These are phyloP conservation scores for Rhinocladiella mackenziei DNA, from an alignment of 2,329 filamentous ascomycete genomes.

Conservation along the genomic window DNA sequence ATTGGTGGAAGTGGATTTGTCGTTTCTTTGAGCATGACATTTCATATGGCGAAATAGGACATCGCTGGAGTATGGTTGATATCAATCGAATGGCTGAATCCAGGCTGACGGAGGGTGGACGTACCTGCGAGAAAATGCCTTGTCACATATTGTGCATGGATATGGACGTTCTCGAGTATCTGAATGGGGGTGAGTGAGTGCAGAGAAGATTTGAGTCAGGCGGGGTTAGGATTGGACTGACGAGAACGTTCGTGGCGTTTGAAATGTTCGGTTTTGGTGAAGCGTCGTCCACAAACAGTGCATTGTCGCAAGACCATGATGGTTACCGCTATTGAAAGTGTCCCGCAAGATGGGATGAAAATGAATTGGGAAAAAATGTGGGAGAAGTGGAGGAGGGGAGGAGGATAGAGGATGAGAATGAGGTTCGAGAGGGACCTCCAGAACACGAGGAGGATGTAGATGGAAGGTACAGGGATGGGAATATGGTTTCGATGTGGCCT, in stretches of 20 bases:
- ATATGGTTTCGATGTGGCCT: too few relatives aligned
- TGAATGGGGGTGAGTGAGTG: constrained; percentile 25
- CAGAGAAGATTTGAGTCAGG: constrained; percentile 20
- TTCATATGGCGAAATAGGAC: constrained; percentile 51
- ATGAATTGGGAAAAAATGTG: constrained; percentile 17
- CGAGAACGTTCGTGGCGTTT: constrained; percentile 55
- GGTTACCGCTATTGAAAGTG: too few relatives aligned
- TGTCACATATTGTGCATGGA: constrained; percentile 52
- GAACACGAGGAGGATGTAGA: neutral
- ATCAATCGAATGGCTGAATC: neutral
- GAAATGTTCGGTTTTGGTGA: constrained; percentile 55
- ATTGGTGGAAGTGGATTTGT: constrained; percentile 34
- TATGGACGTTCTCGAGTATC: constrained; percentile 55
- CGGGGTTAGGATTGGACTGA: constrained; percentile 35
- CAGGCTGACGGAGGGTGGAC: constrained; percentile 13
- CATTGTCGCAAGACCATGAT: constrained; percentile 45
- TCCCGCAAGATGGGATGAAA: constrained; percentile 5
- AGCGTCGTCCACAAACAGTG: constrained; percentile 50
- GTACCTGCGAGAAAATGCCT: constrained; percentile 53
- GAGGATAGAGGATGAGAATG: neutral
- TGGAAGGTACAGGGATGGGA: neutral
- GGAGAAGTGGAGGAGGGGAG: constrained; percentile 18
- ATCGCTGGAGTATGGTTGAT: constrained; percentile 38
- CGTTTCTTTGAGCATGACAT: constrained; percentile 45
- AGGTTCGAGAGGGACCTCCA: neutral